Base-by-base conservation (phyloP, 768 basidiomycete genomes). In the Pisolithus sp. region DNA sequence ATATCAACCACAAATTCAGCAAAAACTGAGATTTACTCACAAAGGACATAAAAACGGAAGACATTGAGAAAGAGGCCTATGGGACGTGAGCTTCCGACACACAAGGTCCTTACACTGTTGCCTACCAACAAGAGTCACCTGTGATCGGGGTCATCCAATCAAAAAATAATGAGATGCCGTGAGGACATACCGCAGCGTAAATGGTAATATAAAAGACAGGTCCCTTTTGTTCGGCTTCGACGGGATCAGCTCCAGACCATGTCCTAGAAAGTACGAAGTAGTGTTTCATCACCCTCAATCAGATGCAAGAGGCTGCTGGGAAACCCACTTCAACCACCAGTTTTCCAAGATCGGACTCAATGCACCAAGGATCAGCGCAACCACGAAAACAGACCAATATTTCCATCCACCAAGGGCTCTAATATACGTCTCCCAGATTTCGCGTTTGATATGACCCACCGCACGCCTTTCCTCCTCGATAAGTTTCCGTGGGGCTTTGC, bases 381-480 rank as follows among this genome's bases (percentile, higher is more conserved):
- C n/a, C 2, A 70, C 56, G 61, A 89, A 86, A 6, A 79, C 13
- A 2, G 65, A 43, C 88, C 88, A 88, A 60, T 76, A 85, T 59
- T 59, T 58, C 53, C 62, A 69, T 59, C 66, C 76, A 30, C 81
- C 81, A 56, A 74, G 75, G 0, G 78, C 77, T 31, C 59, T 60
- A 56, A 84, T 64, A 53, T 85, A 85, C 0, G 74, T 75, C 40
- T 68, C 59, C 88, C 88, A 91, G 20, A 89, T 79, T 37, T 80
- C 78, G 51, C 74, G 69, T 45, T 77, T 68, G 49, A 91, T 86
- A 43, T 83, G 76, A 4, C 88, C 88, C 40, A 82, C 80, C 1
- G 84, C 86, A n/a, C 88, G 77, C 54, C 78, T 80, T 64, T 90
- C 88, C 59, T 90, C 89, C 59, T 95, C 92, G 6, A 94, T 72